A percentile compares a stretch with the other conserved stretches of the same genome.
Conservation (phyloP, 2,329 filamentous ascomycete species). For the Tolypocladium ophioglossoides region DNA sequence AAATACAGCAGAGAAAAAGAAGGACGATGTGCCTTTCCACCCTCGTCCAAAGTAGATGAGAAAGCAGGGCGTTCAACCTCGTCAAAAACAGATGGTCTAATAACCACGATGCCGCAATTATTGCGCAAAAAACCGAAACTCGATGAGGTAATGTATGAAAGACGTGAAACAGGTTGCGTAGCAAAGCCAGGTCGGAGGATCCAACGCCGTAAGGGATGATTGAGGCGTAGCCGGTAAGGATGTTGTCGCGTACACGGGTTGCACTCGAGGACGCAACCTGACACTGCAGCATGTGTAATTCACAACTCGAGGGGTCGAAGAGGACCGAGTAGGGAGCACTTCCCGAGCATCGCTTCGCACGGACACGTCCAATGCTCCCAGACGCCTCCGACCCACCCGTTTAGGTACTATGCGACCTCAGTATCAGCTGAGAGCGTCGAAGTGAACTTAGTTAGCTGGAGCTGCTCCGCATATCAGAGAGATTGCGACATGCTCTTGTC, state of each 20-base stretch:
- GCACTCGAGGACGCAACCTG: neutral
- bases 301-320: neutral
- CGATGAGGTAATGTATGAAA: neutral
- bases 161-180: neutral
- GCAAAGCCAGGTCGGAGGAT: neutral
- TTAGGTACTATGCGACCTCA: conserved; percentile 18
- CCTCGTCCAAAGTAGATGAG: neutral
- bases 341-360: neutral
- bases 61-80: neutral
- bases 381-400: no score
- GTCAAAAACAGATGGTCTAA: neutral
- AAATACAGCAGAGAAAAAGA: conserved; percentile 9
- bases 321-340: neutral
- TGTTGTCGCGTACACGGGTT: no score
- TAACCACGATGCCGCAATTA: neutral
- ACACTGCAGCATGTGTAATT: neutral
- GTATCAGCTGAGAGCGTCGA: conserved; percentile 12
- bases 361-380: neutral
- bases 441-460: conserved; percentile 18
- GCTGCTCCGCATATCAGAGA: conserved; percentile 27
- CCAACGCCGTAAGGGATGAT: neutral
- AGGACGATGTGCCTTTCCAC: neutral
- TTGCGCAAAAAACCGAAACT: neutral
- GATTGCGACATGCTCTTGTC: conserved; percentile 36
- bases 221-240: neutral